These are phyloP conservation scores for Starmerella sp. DNA, from an alignment of 805 yeast genomes.

Conservation along the genomic window DNA sequence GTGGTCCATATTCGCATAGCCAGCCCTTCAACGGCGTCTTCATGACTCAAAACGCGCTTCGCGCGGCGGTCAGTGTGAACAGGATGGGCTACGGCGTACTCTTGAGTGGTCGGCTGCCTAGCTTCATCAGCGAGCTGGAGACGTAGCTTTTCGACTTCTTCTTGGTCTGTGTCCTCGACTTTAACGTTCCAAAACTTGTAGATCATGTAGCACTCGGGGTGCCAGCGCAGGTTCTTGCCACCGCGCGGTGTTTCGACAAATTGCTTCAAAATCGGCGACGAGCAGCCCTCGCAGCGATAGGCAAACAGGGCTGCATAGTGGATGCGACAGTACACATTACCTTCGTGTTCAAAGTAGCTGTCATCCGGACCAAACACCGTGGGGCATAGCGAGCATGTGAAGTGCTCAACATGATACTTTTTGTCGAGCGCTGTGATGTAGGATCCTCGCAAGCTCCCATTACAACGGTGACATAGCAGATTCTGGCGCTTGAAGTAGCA, in stretches of 20 bases:
- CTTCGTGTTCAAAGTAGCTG: conserved; percentile 80
- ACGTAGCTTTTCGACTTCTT: conserved; percentile 8
- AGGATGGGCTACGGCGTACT: not conserved
- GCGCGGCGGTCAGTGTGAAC: conserved; percentile 14
- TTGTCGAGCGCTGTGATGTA: conserved; percentile 88
- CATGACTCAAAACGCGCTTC: conserved; percentile 30
- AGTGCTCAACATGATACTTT: conserved; percentile 90
- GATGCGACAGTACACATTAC: conserved; percentile 75
- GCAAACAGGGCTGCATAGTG: conserved; percentile 85
- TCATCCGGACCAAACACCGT: conserved; percentile 83
- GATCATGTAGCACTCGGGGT: conserved; percentile 97
- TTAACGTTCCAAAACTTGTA: conserved; percentile 93
- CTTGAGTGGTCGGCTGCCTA: not conserved
- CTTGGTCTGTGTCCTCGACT: conserved; percentile 34
- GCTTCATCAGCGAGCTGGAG: conserved; percentile 3
- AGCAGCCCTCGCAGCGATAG: conserved; percentile 86
- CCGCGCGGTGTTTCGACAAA: conserved; percentile 87
- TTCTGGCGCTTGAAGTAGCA: conserved; percentile 81
- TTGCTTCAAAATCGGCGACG: conserved; percentile 81
- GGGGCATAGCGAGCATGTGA: conserved; percentile 78
- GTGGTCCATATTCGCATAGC: conserved; percentile 69
- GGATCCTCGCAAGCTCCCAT: conserved; percentile 77
- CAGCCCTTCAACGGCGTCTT: conserved; percentile 51
- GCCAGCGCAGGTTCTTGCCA: conserved; percentile 93
- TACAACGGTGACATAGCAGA: conserved; percentile 76